Evolutionary conservation across 495 filamentous ascomycete genomes (phyloP).

Genomic region (Penicillium silybi): DNA sequence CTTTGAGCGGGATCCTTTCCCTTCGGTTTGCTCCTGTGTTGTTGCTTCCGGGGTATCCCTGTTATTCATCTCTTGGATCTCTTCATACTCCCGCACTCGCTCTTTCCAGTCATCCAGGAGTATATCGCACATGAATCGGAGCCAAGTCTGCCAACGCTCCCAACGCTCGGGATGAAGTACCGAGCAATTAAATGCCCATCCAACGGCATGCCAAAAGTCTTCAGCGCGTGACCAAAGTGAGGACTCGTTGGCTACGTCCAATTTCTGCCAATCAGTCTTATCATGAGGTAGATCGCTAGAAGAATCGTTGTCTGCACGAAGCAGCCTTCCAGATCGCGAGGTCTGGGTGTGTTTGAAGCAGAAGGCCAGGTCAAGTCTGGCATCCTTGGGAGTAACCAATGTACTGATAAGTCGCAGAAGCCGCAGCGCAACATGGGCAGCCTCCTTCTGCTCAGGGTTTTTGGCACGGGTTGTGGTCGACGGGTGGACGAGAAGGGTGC

Average conservation of each 20-base stretch:
- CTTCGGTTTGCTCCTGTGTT: constrained; percentile 10
- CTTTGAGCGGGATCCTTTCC: constrained; percentile 6
- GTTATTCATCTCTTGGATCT: constrained; percentile 8
- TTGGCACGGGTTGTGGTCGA: constrained; percentile 60
- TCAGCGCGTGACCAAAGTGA: constrained; percentile 69
- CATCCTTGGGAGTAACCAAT: constrained; percentile 48
- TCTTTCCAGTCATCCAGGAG: constrained; percentile 72
- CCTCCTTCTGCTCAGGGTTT: constrained; percentile 46
- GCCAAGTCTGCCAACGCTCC: constrained; percentile 78
- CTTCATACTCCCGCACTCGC: constrained; percentile 32
- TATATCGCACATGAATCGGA: constrained; percentile 74
- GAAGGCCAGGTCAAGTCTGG: constrained; percentile 51
- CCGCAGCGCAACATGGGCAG: constrained; percentile 50
- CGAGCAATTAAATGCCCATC: constrained; percentile 94
- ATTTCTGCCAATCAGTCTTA: constrained; percentile 40
- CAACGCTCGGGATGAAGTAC: constrained; percentile 65
- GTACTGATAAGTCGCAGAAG: constrained; percentile 55
- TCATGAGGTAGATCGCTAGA: constrained; percentile 18
- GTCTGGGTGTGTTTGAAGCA: constrained; percentile 40
- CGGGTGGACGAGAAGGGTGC: constrained; percentile 68
- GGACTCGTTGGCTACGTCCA: constrained; percentile 56
- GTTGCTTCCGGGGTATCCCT: background rate
- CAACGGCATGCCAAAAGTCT: constrained; percentile 86
- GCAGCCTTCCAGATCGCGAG: constrained; percentile 31
- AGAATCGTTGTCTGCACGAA: constrained; percentile 20